phyloP scores from a whole-genome alignment of 2,329 filamentous ascomycete species.

The Alternaria tenuissima region DNA sequence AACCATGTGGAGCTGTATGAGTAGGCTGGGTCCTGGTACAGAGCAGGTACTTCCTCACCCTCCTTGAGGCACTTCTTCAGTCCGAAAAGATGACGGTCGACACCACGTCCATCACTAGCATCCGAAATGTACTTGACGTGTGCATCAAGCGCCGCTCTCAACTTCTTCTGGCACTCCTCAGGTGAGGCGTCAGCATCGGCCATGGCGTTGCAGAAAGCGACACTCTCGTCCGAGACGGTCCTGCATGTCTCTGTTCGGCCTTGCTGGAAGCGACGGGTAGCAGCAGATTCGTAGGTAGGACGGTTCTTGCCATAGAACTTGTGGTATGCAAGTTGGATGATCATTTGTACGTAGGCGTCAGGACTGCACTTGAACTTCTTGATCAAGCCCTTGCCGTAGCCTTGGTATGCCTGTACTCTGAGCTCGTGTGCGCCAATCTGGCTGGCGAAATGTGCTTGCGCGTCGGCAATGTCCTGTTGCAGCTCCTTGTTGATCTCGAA shows the following conservation, averaged over 20 bases:
- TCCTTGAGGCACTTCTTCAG: conserved; percentile 87
- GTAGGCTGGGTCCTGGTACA: conserved; percentile 89
- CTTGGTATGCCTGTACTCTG: conserved; percentile 93
- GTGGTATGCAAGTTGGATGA: conserved; percentile 97
- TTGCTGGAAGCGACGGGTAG: conserved; percentile 93
- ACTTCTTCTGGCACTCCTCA: conserved; percentile 73
- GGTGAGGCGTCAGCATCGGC: conserved; percentile 70
- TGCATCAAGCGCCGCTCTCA: conserved; percentile 80
- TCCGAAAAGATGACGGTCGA: conserved; percentile 96
- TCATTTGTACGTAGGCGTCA: conserved; percentile 97
- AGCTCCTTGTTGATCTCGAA: conserved; percentile 81
- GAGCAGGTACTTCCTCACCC: conserved; percentile 79
- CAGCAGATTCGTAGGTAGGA: conserved; percentile 96
- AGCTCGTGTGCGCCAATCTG: conserved; percentile 91
- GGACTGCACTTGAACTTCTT: conserved; percentile 99
- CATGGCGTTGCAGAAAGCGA: conserved; percentile 90
- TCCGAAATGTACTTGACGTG: conserved; percentile 92
- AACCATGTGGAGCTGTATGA: conserved; percentile 88
- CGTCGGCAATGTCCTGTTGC: conserved; percentile 78
- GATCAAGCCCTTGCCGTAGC: conserved; percentile 96
- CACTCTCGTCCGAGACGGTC: conserved; percentile 86
- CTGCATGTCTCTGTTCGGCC: conserved; percentile 97
- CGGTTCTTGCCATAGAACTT: conserved; percentile 99
- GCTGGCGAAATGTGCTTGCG: conserved; percentile 77
- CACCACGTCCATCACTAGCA: conserved; percentile 89